phyloP scores from a whole-genome alignment of 2,329 filamentous ascomycete genomes.

The Scleromitrula shiraiana region DNA sequence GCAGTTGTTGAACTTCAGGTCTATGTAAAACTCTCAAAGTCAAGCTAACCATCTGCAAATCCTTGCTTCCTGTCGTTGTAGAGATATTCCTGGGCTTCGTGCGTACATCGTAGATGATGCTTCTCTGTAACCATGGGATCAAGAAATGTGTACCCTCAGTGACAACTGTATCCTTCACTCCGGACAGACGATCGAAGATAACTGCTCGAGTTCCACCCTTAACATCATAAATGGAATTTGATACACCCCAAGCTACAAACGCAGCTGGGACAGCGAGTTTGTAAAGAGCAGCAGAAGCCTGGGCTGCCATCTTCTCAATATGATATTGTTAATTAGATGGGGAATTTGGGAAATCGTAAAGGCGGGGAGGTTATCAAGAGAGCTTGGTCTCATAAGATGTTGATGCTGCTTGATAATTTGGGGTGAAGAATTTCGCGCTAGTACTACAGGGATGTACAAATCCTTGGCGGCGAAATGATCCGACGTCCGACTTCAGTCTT shows the following conservation, averaged over 20 bases:
- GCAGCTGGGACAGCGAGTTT: slow-evolving; percentile 66
- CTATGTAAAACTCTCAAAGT: slow-evolving; percentile 91
- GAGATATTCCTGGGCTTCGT: slow-evolving; percentile 97
- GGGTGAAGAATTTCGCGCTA: slow-evolving; percentile 23
- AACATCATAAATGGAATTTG: slow-evolving; percentile 91
- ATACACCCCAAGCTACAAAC: slow-evolving; percentile 57
- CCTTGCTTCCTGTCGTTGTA: slow-evolving; percentile 96
- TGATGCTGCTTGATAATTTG: slow-evolving; percentile 21
- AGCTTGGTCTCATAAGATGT: slow-evolving; percentile 1
- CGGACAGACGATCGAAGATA: slow-evolving; percentile 90
- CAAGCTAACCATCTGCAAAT: slow-evolving; percentile 99
- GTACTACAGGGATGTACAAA: slow-evolving; percentile 13
- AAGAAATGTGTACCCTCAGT: slow-evolving; percentile 98
- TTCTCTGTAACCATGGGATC: slow-evolving; percentile 89
- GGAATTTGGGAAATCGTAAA: too few relatives aligned
- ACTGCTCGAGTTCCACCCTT: slow-evolving; percentile 90
- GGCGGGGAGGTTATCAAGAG: too few relatives aligned
- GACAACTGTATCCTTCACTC: slow-evolving; percentile 86
- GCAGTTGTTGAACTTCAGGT: slow-evolving; percentile 84
- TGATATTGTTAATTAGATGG: slow-evolving; percentile 7
- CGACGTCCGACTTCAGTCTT: slow-evolving; percentile 9
- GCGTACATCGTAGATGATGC: slow-evolving; percentile 92
- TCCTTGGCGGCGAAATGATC: slow-evolving; percentile 18
- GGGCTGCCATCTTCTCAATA: slow-evolving; percentile 35
- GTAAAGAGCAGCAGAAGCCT: slow-evolving; percentile 54